Conservation (phyloP, 2,329 filamentous ascomycete genomes). For the Nigrospora oryzae region DNA sequence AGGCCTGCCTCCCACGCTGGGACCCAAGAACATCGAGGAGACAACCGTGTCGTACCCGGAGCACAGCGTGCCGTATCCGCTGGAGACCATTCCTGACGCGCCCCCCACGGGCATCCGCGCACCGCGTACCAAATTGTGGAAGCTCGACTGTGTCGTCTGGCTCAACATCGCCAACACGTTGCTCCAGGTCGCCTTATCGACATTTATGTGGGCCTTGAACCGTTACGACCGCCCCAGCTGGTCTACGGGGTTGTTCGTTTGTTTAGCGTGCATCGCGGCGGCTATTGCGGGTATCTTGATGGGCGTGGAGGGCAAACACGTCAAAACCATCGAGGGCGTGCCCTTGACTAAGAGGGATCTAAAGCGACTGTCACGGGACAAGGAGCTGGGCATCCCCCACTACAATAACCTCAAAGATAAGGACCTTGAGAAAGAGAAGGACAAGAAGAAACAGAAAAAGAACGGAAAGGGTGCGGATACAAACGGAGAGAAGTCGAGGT, state of each 20-base stretch:
- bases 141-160: constrained; percentile 73
- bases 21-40: constrained; percentile 41
- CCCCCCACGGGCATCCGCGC: constrained; percentile 68
- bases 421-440: constrained; percentile 33
- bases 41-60: constrained; percentile 27
- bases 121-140: constrained; percentile 60
- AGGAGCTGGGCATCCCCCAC: constrained; percentile 47
- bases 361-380: constrained; percentile 40
- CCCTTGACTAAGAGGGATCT: constrained; percentile 49
- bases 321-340: constrained; percentile 66
- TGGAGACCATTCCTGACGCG: constrained; percentile 51
- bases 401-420: constrained; percentile 49
- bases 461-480: not conserved
- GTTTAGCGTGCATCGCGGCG: constrained; percentile 61
- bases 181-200: constrained; percentile 63
- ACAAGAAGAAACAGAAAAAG: constrained; percentile 25
- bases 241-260: constrained; percentile 74
- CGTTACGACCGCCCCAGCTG: constrained; percentile 67
- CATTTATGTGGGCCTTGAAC: constrained; percentile 78
- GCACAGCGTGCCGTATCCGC: constrained; percentile 52
- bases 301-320: constrained; percentile 61
- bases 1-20: constrained; percentile 41
- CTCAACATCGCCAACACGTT: constrained; percentile 72
- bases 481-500: no score
- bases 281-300: constrained; percentile 61